phyloP scores from a whole-genome alignment of 129 eudicot species.

The Solidago caesia region DNA sequence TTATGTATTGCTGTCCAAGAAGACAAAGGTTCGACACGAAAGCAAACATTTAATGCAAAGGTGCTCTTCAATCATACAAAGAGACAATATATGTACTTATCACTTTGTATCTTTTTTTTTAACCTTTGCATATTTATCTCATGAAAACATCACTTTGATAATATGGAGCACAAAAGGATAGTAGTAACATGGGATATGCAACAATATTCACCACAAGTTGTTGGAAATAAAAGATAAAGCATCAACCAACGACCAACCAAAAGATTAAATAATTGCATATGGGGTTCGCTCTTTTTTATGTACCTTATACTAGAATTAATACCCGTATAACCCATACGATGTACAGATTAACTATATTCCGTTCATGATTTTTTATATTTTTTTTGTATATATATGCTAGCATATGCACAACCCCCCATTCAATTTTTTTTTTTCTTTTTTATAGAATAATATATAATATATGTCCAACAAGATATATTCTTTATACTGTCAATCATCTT shows the following conservation, averaged over 20 bases:
- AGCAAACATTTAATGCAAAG: no score
- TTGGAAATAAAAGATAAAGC: constrained; percentile 1
- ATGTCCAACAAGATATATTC: constrained; percentile 25
- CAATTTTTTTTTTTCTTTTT: background rate
- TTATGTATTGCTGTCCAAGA: no score
- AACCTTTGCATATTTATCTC: background rate
- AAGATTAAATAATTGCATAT: constrained; percentile 33
- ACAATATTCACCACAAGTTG: constrained; percentile 10
- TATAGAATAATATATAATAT: constrained; percentile 10
- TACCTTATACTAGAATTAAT: no score
- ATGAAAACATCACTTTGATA: background rate
- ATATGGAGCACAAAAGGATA: background rate
- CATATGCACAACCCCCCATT: constrained; percentile 24
- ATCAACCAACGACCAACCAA: constrained; percentile 11
- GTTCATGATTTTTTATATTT: no score
- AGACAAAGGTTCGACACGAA: no score
- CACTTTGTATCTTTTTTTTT: no score
- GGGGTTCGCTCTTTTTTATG: constrained; percentile 20
- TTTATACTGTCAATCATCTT: constrained; percentile 10
- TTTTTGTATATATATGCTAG: background rate
- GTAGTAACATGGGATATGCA: constrained; percentile 9
- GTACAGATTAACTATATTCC: no score
- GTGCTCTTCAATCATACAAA: background rate
- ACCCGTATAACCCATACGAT: no score
- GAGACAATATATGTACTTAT: background rate